Evolutionary conservation across 768 basidiomycete species (phyloP), one percentile per base, ranked within the genome.

Genomic region (Mycena floridula): DNA sequence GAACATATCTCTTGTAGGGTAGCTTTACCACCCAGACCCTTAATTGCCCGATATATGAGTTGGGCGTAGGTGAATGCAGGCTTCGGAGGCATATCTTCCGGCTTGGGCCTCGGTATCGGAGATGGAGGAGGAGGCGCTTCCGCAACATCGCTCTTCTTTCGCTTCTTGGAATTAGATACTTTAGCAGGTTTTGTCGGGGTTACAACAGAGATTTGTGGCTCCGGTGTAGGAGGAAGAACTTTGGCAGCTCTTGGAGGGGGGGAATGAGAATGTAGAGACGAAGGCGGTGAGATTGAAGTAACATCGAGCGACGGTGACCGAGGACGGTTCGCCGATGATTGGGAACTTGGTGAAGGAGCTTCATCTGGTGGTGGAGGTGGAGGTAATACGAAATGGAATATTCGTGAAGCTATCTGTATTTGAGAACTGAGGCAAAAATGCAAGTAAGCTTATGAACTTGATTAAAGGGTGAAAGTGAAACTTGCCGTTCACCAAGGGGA

Each of bases 391-490:
- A 99, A 99, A 61, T 92, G 85, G 66, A 99, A 99, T 21, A 90
- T 92, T 47, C 95, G 85, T 23, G 95, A 93, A 18, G 95, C 90
- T 57, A 99, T 98, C 70, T 97, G 93, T 48, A 96, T 89, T 67
- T 90, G 89, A 44, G 93, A 92, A 60, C 93, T 93, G 56, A 3
- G 21, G 54, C 15, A 54, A 50, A 45, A 43, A 57, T 23, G 27
- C n/a, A 35, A 37, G 42, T 52, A 43, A 43, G 51, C 37, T n/a
- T 43, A 49, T 28, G 41, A 28, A 44, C 46, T 36, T 25, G 32
- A 40, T 47, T 41, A 40, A 40, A 26, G 45, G 35, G 43, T 42
- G 30, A 39, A 48, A 30, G 47, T 46, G 38, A 21, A 42, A 55
- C 58, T 40, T 47, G 92, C 95, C 89, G 77, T 61, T 92, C 89